Percentiles rank a stretch among this genome's conserved stretches.
phyloP scores from a whole-genome alignment of 2,329 filamentous ascomycete species.

The Colletotrichum sojae region DNA sequence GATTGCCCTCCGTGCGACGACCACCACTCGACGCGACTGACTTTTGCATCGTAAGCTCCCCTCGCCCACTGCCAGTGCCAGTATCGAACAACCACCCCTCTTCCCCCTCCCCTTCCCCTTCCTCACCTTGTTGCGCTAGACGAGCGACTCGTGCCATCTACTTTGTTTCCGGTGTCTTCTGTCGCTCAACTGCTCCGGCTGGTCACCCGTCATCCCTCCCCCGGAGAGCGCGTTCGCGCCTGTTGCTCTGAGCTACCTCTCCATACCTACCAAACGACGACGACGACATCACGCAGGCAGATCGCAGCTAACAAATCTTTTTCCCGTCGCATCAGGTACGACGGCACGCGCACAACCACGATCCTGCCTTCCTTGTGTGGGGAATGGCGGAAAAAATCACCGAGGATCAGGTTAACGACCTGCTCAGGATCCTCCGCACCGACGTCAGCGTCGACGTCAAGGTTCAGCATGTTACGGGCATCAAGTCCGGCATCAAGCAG shows the following conservation, averaged over 20 bases:
- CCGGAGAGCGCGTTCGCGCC: background rate
- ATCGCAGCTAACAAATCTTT: constrained; percentile 25
- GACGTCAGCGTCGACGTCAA: constrained; percentile 80
- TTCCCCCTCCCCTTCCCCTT: background rate
- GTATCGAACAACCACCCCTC: constrained; percentile 35
- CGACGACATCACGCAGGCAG: background rate
- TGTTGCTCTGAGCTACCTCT: background rate
- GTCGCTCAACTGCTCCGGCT: constrained; percentile 1
- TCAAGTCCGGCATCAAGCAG: constrained; percentile 94
- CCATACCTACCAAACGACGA: background rate
- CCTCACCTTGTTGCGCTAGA: constrained; percentile 24
- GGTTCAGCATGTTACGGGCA: constrained; percentile 77
- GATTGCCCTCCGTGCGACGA: constrained; percentile 22
- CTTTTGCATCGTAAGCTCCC: constrained; percentile 30
- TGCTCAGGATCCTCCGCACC: constrained; percentile 67
- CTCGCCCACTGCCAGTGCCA: constrained; percentile 5
- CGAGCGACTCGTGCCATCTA: constrained; percentile 25
- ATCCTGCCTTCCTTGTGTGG: constrained; percentile 34
- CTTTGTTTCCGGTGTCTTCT: background rate
- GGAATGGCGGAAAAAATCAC: constrained; percentile 71
- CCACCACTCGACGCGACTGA: constrained; percentile 8
- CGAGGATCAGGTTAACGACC: constrained; percentile 70
- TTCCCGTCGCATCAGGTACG: constrained; percentile 16
- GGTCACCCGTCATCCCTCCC: background rate
- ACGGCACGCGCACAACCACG: constrained; percentile 3